Evolutionary conservation across 1,284 basidiomycete genomes (phyloP).

Genomic region (Ganoderma resinaceum): DNA sequence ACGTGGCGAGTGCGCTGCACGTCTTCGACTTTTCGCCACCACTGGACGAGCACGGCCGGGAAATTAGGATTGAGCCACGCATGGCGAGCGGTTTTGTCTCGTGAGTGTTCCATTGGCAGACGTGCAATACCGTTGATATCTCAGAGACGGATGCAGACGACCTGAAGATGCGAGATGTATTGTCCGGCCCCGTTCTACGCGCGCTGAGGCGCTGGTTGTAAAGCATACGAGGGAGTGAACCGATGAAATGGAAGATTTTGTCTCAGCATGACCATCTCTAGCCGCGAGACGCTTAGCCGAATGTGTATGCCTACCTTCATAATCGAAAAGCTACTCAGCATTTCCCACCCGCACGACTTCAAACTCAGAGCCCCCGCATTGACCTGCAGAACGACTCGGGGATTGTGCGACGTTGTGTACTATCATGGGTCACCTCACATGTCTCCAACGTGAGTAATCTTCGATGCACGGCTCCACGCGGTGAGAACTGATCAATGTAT

Average conservation of each 20-base stretch:
- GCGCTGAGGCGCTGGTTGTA: constrained; percentile 6
- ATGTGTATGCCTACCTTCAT: too few species aligned
- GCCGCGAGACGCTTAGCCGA: too few species aligned
- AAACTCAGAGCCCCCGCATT: neutral
- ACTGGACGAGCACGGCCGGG: constrained; percentile 3
- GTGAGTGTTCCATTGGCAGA: constrained; percentile 4
- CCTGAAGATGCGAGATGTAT: constrained; percentile 22
- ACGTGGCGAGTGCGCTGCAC: constrained; percentile 13
- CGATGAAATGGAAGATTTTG: neutral
- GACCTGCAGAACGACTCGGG: neutral
- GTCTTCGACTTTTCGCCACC: constrained; percentile 4
- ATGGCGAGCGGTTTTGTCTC: constrained; percentile 10
- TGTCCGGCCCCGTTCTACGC: constrained; percentile 15
- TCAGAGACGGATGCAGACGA: constrained; percentile 1
- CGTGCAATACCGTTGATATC: neutral
- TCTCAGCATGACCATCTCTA: neutral
- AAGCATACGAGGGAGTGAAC: neutral
- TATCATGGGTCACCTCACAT: neutral
- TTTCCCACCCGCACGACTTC: neutral
- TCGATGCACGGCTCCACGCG: neutral
- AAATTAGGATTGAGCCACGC: neutral
- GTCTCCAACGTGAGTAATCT: neutral
- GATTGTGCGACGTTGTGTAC: neutral
- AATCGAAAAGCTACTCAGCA: neutral
- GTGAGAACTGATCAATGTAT: neutral